These are phyloP conservation scores for Closterium sp. DNA, from an alignment of 139 green algal species.

Conservation along the genomic window DNA sequence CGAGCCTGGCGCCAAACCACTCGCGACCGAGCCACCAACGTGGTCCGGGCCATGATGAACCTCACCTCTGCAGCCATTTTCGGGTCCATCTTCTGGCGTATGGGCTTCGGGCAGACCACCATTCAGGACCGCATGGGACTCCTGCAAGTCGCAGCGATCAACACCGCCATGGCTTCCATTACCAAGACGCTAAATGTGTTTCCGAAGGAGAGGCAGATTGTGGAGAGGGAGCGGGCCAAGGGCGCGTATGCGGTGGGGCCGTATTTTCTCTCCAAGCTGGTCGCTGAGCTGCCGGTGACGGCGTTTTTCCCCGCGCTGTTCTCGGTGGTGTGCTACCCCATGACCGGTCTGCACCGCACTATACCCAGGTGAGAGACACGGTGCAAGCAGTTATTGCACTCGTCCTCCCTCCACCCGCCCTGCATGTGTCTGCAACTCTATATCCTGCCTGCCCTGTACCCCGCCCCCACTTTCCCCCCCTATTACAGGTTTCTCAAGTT, in stretches of 20 bases:
- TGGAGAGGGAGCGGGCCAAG: conserved; percentile 37
- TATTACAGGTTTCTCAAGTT: conserved; percentile 66
- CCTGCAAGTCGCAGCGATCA: conserved; percentile 56
- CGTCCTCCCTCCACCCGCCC: no score
- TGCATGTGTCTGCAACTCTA: no score
- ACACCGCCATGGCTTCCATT: conserved; percentile 47
- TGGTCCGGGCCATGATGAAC: conserved; percentile 69
- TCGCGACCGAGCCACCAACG: conserved; percentile 78
- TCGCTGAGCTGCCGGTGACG: conserved; percentile 53
- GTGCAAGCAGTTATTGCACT: no score
- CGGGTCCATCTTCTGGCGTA: conserved; percentile 85
- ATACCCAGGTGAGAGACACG: not conserved
- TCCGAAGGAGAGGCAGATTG: conserved; percentile 45
- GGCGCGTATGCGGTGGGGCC: conserved; percentile 38
- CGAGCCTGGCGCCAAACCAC: conserved; percentile 48
- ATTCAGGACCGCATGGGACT: conserved; percentile 90
- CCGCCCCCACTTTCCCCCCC: no score
- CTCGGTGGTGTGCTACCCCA: conserved; percentile 47
- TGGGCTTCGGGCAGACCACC: conserved; percentile 67
- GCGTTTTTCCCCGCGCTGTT: conserved; percentile 56
- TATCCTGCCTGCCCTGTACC: no score
- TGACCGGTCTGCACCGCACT: conserved; percentile 49
- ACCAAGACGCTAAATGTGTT: conserved; percentile 54
- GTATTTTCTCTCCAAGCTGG: conserved; percentile 56
- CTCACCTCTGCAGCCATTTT: conserved; percentile 86